Evolutionary conservation across 768 basidiomycete genomes (phyloP), one percentile per base, ranked within the genome.

Genomic region (Hypsizygus marmoreus): DNA sequence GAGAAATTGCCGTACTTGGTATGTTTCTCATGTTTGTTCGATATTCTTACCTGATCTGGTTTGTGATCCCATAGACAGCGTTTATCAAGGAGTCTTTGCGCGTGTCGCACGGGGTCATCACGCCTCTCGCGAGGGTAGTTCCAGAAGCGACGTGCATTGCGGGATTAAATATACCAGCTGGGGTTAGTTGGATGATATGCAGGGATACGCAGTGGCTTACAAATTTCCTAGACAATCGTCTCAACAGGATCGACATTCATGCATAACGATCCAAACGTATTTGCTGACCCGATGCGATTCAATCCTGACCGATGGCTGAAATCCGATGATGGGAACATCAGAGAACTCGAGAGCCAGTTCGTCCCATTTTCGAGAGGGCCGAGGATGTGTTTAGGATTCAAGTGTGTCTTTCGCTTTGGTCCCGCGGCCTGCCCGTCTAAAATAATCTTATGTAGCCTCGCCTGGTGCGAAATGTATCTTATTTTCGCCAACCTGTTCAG

Each of bases 1-100:
- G 74, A 78, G 52, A 73, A 70, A 49, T 34, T 78, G 25, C 71
- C 75, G 12, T 78, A 75, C 53, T 60, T 77, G 14, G 74, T 76
- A 45, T 54, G 2, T 22, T 33, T 11, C 17, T 40, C 31, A 41
- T 25, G 33, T 47, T 43, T 39, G 17, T 14, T 37, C 36, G 22
- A 42, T 14, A 39, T 10, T 33, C 7, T n/a, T 23, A 19, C n/a
- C 29, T 24, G 30, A 42, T 19, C 20, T 56, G 22, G 10, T 19
- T 22, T 23, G 6, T 23, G 20, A 28, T 32, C 33, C 13, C 33
- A 13, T 41, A 77, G 76, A 72, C 70, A 1, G 75, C 74, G 4
- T 71, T 77, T 24, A 65, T 76, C 23, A 76, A 76, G 45, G 75
- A 78, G 53, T 64, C 73, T 0, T 61, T 77, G 33, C 61, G 76